These are phyloP conservation scores for Conoideocrella luteorostrata DNA, from an alignment of 2,329 filamentous ascomycete genomes.

Conservation along the genomic window DNA sequence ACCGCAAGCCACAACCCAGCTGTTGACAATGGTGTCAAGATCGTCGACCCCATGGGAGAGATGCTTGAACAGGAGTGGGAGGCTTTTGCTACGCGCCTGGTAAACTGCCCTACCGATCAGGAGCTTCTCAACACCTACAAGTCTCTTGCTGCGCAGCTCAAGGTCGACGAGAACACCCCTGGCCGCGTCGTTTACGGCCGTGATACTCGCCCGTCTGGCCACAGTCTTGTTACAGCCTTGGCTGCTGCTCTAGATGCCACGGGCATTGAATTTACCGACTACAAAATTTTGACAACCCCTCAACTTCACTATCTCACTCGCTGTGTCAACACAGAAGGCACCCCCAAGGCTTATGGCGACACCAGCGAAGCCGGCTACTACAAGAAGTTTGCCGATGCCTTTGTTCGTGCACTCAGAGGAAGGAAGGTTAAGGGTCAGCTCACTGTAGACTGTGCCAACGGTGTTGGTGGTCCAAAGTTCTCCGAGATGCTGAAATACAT, in stretches of 20 bases:
- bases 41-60: slow-evolving; percentile 95
- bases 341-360: slow-evolving; percentile 79
- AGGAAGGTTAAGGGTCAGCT: slow-evolving; percentile 68
- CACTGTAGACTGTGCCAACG: slow-evolving; percentile 92
- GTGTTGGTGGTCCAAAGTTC: slow-evolving; percentile 89
- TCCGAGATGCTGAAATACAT: slow-evolving; percentile 79
- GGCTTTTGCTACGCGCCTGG: slow-evolving; percentile 75
- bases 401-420: slow-evolving; percentile 74
- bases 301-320: slow-evolving; percentile 95
- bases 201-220: slow-evolving; percentile 89
- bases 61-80: slow-evolving; percentile 98
- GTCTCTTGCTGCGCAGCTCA: slow-evolving; percentile 66
- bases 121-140: slow-evolving; percentile 71
- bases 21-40: slow-evolving; percentile 86
- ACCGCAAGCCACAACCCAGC: slow-evolving; percentile 91
- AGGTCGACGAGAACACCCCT: slow-evolving; percentile 63
- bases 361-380: slow-evolving; percentile 91
- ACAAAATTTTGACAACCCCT: slow-evolving; percentile 90
- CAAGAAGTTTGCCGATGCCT: slow-evolving; percentile 80
- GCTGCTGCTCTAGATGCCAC: slow-evolving; percentile 73
- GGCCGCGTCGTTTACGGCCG: slow-evolving; percentile 84
- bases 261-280: slow-evolving; percentile 70
- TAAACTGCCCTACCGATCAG: slow-evolving; percentile 74
- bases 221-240: slow-evolving; percentile 72
- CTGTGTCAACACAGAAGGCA: slow-evolving; percentile 87